A percentile compares a stretch with the other conserved stretches of the same genome.
Conservation (phyloP, 1,139 yeast genomes). For the Suhomyces kunorum region DNA sequence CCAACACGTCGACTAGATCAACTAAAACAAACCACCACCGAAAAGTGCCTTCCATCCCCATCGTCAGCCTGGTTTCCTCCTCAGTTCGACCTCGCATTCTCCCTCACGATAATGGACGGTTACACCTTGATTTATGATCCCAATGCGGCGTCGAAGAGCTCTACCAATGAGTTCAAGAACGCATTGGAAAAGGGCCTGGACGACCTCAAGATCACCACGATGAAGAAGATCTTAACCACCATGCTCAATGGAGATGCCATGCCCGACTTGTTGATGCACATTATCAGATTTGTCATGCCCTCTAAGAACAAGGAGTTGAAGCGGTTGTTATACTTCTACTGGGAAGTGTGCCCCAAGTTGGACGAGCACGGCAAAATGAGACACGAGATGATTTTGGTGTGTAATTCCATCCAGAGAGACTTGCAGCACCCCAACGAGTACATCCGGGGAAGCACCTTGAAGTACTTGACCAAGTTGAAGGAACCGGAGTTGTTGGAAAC, state of each 20-base stretch:
- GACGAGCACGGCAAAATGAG: slow-evolving; percentile 87
- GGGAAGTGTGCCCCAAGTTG: slow-evolving; percentile 97
- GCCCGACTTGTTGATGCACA: slow-evolving; percentile 96
- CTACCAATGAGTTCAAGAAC: slow-evolving; percentile 74
- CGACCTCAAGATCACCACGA: slow-evolving; percentile 82
- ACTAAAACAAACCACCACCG: slow-evolving; percentile 8
- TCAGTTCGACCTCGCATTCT: not conserved
- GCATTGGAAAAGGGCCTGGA: slow-evolving; percentile 89
- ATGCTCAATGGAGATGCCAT: slow-evolving; percentile 92
- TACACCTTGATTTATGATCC: slow-evolving; percentile 80
- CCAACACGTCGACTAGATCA: slow-evolving; percentile 15
- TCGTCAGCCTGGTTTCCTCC: not conserved
- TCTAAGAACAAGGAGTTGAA: slow-evolving; percentile 87
- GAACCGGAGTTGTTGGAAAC: slow-evolving; percentile 96
- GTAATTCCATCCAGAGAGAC: slow-evolving; percentile 97
- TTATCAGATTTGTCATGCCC: slow-evolving; percentile 96
- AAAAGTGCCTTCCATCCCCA: not conserved
- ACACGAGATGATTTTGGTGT: slow-evolving; percentile 98
- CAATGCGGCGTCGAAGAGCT: slow-evolving; percentile 66
- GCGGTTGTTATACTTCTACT: slow-evolving; percentile 89
- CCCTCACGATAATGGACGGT: slow-evolving; percentile 31
- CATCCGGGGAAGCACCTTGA: slow-evolving; percentile 90
- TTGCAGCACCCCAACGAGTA: slow-evolving; percentile 97
- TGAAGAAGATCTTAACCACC: slow-evolving; percentile 82
- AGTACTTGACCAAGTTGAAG: slow-evolving; percentile 85